Base-by-base conservation (phyloP, 768 basidiomycete genomes). In the Lactifluus volemus region DNA sequence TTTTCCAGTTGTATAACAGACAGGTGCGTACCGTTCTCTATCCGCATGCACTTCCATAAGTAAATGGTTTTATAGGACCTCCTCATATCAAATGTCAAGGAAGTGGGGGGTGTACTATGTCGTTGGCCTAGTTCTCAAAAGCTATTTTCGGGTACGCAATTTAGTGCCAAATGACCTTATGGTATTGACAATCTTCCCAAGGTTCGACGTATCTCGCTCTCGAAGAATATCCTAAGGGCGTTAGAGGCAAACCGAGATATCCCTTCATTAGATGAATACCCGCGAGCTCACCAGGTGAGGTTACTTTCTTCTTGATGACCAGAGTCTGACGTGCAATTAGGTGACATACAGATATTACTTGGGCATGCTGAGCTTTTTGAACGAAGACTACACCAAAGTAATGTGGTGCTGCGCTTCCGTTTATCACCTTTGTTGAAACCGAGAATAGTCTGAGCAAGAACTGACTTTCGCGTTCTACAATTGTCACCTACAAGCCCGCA, bases 31-130 rank as follows among this genome's bases (percentile, higher is more conserved):
- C 25, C 36, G 14, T 48, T 39, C n/a, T 45, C 15, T 34, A 14
- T 38, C 6, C 11, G 44, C 57, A 5, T 6, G 19, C 38, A 49
- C 17, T 48, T 49, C 36, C 34, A 4, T 49, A 45, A 25, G 12
- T 34, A 49, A 32, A 29, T 49, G 19, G 64, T 11, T 36, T n/a
- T 30, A 17, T 48, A 87, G 89, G 64, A 81, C 77, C 41, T 88
- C 88, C n/a, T 82, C 85, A 17, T 73, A 84, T 52, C 78, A 83
- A 32, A 81, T 89, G 72, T 87, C 88, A 42, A 77, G 92, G 67
- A 90, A 90, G 76, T 89, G 93, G 92, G 86, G 93, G 0, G 81
- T 94, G 2, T 98, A 98, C 74, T 91, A 93, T 68, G 83, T 97
- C 14, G 94, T 95, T 0, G 89, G 88, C 15, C 77, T 96, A 53